These are phyloP conservation scores for Lichtheimia ramosa DNA, from an alignment of 371 early-diverging fungal species.

Conservation along the genomic window DNA sequence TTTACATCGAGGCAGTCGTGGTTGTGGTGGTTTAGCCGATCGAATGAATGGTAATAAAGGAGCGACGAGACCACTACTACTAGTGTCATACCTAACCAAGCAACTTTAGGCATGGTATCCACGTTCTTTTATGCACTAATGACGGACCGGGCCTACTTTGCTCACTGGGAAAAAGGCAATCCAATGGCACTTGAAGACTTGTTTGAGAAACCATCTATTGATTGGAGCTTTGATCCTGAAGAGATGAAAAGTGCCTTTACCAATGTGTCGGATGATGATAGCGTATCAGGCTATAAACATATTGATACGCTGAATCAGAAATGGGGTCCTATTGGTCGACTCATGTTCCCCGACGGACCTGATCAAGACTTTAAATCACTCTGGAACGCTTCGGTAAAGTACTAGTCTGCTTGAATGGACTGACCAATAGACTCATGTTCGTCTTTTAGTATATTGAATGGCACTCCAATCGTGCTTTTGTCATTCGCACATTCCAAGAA, in stretches of 20 bases:
- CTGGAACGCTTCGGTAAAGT: constrained; percentile 45
- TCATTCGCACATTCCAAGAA: constrained; percentile 42
- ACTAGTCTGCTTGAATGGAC: background rate
- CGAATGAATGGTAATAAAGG: constrained; percentile 41
- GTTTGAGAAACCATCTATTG: constrained; percentile 46
- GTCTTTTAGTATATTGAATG: constrained; percentile 48
- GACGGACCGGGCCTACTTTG: constrained; percentile 40
- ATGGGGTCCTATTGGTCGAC: constrained; percentile 16
- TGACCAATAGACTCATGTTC: no score
- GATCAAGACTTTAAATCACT: constrained; percentile 38
- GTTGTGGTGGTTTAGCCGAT: constrained; percentile 53
- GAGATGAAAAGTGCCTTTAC: constrained; percentile 38
- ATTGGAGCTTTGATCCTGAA: constrained; percentile 43
- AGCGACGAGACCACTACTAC: no score
- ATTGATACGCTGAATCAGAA: constrained; percentile 43
- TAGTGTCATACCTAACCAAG: no score
- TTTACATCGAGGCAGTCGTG: constrained; percentile 31
- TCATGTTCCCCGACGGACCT: constrained; percentile 40
- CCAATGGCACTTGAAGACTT: constrained; percentile 38
- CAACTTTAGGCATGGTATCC: constrained; percentile 44
- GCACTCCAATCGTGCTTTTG: constrained; percentile 46
- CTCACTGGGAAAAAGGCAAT: constrained; percentile 34
- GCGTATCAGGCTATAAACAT: constrained; percentile 22
- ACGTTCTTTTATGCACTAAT: constrained; percentile 49
- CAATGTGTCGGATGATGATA: constrained; percentile 4